Base-by-base conservation (phyloP, 345 rosid species). In the Camelina neglecta region DNA sequence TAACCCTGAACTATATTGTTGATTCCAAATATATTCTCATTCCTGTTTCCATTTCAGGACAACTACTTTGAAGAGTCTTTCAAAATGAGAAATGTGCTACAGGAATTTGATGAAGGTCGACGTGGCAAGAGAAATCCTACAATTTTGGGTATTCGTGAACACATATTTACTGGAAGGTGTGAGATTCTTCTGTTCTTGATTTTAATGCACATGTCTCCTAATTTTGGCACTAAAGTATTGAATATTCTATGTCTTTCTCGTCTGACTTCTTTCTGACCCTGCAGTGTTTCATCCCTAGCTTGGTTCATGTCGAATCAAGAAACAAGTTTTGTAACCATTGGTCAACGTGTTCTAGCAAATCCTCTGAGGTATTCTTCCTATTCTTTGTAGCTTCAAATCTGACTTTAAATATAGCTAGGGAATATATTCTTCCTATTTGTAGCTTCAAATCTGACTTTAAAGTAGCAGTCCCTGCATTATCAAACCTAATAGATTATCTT, bases 231-330 rank as follows among this genome's bases (percentile, higher is more conserved):
- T 70, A 38, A 6, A 47, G 23, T 48, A 39, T 38, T 12, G 10
- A 24, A 3, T 47, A 39, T 71, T 41, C n/a, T 29, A 63, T 53
- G 23, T 41, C 48, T 42, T 59, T 59, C 20, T 65, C 33, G 5
- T 35, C 62, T 69, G 48, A 50, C 55, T 73, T 80, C 38, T 77
- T 57, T 55, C 10, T 64, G 60, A 20, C 60, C 75, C 79, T 62
- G 62, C 90, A 96, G 99, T 90, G 99, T 93, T 78, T 93, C 99
- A 18, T 93, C 99, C 20, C 92, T 96, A 60, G 99, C 98, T 76
- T 93, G 92, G 98, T 96, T 96, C 89, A 96, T 96, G 99, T 91
- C 99, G 69, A 93, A 93, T 85, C 99, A 96, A 81, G 98, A 96
- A 86, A 91, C 93, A 50, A 91, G 98, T 81, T 96, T 96, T 60